Percentiles rank a stretch among this genome's conserved stretches.
phyloP scores from a whole-genome alignment of 2,329 filamentous ascomycete genomes.

The Pseudogymnoascus sp. region DNA sequence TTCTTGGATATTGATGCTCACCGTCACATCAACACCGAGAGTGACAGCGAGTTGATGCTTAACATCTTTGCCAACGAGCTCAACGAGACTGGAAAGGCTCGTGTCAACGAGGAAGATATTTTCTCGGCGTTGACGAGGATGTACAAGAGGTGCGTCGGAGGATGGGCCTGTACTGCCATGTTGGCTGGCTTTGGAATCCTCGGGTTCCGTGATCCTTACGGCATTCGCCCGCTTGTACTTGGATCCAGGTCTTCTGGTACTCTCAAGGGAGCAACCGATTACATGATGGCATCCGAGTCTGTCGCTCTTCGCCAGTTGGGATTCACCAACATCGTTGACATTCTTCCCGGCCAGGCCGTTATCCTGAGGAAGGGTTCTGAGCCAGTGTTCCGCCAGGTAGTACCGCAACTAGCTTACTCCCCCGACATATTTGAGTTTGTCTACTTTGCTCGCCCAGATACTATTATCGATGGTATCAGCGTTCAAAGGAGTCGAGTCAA shows the following conservation, averaged over 20 bases:
- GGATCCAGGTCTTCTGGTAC: slow-evolving; percentile 63
- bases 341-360: slow-evolving; percentile 75
- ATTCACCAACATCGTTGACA: slow-evolving; percentile 66
- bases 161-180: slow-evolving; percentile 75
- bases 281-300: slow-evolving; percentile 86
- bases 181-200: slow-evolving; percentile 72
- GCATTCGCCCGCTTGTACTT: slow-evolving; percentile 74
- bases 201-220: slow-evolving; percentile 69
- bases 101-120: slow-evolving; percentile 69
- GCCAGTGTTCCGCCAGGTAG: slow-evolving; percentile 69
- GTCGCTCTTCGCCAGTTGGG: slow-evolving; percentile 75
- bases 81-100: slow-evolving; percentile 70
- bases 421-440: slow-evolving; percentile 85
- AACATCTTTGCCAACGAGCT: slow-evolving; percentile 82
- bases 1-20: slow-evolving; percentile 36
- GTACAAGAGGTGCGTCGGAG: slow-evolving; percentile 65
- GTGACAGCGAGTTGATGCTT: slow-evolving; percentile 77
- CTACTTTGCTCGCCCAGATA: slow-evolving; percentile 79
- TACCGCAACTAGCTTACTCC: slow-evolving; percentile 58
- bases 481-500: slow-evolving; percentile 76
- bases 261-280: slow-evolving; percentile 58
- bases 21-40: slow-evolving; percentile 62
- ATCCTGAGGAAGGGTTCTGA: slow-evolving; percentile 70
- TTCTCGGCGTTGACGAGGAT: slow-evolving; percentile 64
- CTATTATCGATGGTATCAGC: slow-evolving; percentile 77